Evolutionary conservation across 1,139 yeast genomes (phyloP).

Genomic region (Yamadazyma siamensis): DNA sequence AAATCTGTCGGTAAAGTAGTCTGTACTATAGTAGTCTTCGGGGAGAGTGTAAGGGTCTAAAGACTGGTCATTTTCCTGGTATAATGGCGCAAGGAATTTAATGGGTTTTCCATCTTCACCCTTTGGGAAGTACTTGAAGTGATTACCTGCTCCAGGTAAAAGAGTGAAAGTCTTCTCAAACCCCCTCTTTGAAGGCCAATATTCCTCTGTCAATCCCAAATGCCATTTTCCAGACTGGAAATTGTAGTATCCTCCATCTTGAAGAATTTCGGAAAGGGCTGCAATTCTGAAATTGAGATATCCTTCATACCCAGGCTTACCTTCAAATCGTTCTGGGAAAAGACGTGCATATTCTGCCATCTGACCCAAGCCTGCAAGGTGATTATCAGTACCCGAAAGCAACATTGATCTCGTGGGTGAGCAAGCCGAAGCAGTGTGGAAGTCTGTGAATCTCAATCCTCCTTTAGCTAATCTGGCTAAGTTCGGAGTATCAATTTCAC

Average conservation of each 20-base stretch:
- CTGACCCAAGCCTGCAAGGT: slow-evolving; percentile 59
- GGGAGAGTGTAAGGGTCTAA: slow-evolving; percentile 39
- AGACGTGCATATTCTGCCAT: slow-evolving; percentile 48
- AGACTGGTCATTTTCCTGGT: slow-evolving; percentile 31
- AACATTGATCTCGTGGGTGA: slow-evolving; percentile 65
- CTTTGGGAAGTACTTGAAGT: slow-evolving; percentile 46
- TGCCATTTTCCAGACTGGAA: slow-evolving; percentile 60
- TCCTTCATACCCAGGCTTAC: slow-evolving; percentile 57
- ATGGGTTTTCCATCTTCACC: slow-evolving; percentile 21
- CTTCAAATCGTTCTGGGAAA: slow-evolving; percentile 36
- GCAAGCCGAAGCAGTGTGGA: slow-evolving; percentile 64
- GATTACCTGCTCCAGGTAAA: slow-evolving; percentile 59
- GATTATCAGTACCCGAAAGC: slow-evolving; percentile 59
- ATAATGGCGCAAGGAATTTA: slow-evolving; percentile 32
- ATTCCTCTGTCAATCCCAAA: slow-evolving; percentile 45
- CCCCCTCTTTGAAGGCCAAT: slow-evolving; percentile 52
- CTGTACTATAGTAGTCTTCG: slow-evolving; percentile 46
- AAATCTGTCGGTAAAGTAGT: slow-evolving; percentile 42
- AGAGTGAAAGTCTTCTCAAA: slow-evolving; percentile 49
- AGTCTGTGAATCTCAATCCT: slow-evolving; percentile 52
- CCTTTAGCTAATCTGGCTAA: slow-evolving; percentile 38
- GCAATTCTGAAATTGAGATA: slow-evolving; percentile 51
- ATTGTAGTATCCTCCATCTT: slow-evolving; percentile 47
- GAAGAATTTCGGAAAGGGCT: slow-evolving; percentile 48
- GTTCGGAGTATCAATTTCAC: slow-evolving; percentile 58